phyloP scores from a whole-genome alignment of 2,329 filamentous ascomycete species.

The Phoma herbarum region DNA sequence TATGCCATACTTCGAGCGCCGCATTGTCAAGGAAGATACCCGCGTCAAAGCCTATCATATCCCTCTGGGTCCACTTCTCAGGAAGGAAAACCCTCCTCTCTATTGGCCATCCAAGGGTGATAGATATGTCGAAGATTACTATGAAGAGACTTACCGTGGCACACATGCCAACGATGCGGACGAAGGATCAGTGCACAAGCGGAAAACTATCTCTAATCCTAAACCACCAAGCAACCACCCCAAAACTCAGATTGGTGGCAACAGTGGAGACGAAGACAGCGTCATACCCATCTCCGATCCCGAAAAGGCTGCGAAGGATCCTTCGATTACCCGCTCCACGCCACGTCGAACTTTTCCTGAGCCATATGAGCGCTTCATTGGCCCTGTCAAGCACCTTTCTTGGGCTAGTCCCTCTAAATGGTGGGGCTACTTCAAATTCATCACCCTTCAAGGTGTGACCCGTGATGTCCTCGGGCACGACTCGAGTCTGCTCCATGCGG shows the following conservation, averaged over 20 bases:
- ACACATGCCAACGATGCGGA: slow-evolving; percentile 30
- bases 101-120: slow-evolving; percentile 54
- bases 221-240: too few relatives aligned
- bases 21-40: slow-evolving; percentile 37
- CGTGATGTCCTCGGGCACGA: slow-evolving; percentile 55
- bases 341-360: slow-evolving; percentile 37
- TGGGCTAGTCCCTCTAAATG: slow-evolving; percentile 41
- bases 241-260: too few relatives aligned
- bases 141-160: slow-evolving; percentile 44
- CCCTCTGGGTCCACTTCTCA: slow-evolving; percentile 51
- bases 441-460: slow-evolving; percentile 55
- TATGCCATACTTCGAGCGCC: slow-evolving; percentile 40
- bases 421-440: slow-evolving; percentile 55
- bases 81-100: slow-evolving; percentile 51
- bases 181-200: slow-evolving; percentile 14
- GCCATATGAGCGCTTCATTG: slow-evolving; percentile 46
- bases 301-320: slow-evolving; percentile 22
- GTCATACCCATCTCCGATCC: too few relatives aligned
- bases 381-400: slow-evolving; percentile 45
- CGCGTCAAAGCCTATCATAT: slow-evolving; percentile 39
- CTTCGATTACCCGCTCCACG: slow-evolving; percentile 15
- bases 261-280: too few relatives aligned
- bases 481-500: slow-evolving; percentile 49
- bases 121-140: slow-evolving; percentile 52
- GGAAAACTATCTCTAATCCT: slow-evolving; percentile 11